Conservation (phyloP, 495 filamentous ascomycete genomes). For the Lasiosphaeria hispida region DNA sequence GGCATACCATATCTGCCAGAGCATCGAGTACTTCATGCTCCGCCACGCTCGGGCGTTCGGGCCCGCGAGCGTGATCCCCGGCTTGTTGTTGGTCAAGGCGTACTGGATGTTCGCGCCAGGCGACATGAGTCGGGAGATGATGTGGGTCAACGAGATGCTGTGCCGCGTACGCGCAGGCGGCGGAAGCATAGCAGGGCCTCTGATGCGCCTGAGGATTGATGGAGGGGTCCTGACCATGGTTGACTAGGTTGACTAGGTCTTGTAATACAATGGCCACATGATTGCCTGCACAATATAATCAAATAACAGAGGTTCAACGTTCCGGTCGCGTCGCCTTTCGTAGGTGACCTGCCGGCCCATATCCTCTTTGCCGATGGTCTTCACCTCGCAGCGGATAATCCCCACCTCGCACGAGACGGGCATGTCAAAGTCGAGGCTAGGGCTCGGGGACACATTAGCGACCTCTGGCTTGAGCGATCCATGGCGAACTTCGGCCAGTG, state of each 20-base stretch:
- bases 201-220: not conserved
- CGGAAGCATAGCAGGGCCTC: not conserved
- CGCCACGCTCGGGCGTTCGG: not conserved
- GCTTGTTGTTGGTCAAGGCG: not conserved
- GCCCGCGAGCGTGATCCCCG: slow-evolving; percentile 1
- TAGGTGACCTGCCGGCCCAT: too few relatives aligned
- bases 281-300: too few relatives aligned
- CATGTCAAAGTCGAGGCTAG: too few relatives aligned
- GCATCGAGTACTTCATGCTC: slow-evolving; percentile 2
- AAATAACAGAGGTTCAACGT: too few relatives aligned
- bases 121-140: slow-evolving; percentile 1
- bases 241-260: not conserved
- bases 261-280: not conserved
- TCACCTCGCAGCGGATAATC: too few relatives aligned
- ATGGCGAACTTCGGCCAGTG: too few relatives aligned
- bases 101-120: not conserved
- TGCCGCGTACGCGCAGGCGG: not conserved
- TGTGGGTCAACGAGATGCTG: slow-evolving; percentile 1
- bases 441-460: too few relatives aligned
- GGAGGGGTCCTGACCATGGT: not conserved
- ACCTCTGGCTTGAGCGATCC: too few relatives aligned
- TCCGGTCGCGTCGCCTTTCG: too few relatives aligned
- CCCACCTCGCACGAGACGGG: too few relatives aligned
- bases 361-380: too few relatives aligned
- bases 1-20: slow-evolving; percentile 2